Percentiles rank a stretch among this genome's conserved stretches.
These are phyloP conservation scores for Pneumocystis carinii DNA, from an alignment of 1,139 yeast genomes.

Conservation along the genomic window DNA sequence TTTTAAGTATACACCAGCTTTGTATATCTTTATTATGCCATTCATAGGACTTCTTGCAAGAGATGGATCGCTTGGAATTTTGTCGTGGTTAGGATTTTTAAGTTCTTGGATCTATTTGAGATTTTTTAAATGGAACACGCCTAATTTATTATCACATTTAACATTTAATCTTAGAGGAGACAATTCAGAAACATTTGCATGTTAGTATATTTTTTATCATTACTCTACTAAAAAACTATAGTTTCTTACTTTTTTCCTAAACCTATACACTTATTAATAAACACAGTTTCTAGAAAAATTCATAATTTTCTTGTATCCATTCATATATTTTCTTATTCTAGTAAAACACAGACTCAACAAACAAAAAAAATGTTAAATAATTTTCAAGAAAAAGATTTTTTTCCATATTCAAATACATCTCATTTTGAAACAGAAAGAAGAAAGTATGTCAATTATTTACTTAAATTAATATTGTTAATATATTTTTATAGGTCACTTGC, in stretches of 20 bases:
- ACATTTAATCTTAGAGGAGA: slow-evolving; percentile 12
- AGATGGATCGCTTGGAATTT: slow-evolving; percentile 27
- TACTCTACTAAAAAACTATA: not conserved
- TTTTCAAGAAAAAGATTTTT: slow-evolving; percentile 20
- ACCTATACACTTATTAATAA: slow-evolving; percentile 25
- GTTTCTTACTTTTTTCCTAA: slow-evolving; percentile 45
- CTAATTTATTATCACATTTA: slow-evolving; percentile 23
- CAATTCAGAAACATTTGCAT: slow-evolving; percentile 43
- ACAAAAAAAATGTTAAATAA: slow-evolving; percentile 29
- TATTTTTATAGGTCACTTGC: not conserved
- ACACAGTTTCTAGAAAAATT: slow-evolving; percentile 37
- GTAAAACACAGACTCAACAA: slow-evolving; percentile 24
- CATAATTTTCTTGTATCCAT: slow-evolving; percentile 40
- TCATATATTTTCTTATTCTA: slow-evolving; percentile 49
- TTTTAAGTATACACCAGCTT: slow-evolving; percentile 48
- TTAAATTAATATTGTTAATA: not conserved
- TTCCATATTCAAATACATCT: slow-evolving; percentile 14
- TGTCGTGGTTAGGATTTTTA: slow-evolving; percentile 56
- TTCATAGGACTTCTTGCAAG: slow-evolving; percentile 19
- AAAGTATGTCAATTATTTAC: slow-evolving; percentile 24
- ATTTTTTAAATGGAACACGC: slow-evolving; percentile 44
- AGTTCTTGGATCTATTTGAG: slow-evolving; percentile 62
- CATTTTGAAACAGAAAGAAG: slow-evolving; percentile 59
- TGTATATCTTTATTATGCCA: slow-evolving; percentile 34
- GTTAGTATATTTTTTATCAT: not conserved